Evolutionary conservation across 345 rosid species (phyloP), one percentile per base, ranked within the genome.

Genomic region (Streptanthus diversifolius): DNA sequence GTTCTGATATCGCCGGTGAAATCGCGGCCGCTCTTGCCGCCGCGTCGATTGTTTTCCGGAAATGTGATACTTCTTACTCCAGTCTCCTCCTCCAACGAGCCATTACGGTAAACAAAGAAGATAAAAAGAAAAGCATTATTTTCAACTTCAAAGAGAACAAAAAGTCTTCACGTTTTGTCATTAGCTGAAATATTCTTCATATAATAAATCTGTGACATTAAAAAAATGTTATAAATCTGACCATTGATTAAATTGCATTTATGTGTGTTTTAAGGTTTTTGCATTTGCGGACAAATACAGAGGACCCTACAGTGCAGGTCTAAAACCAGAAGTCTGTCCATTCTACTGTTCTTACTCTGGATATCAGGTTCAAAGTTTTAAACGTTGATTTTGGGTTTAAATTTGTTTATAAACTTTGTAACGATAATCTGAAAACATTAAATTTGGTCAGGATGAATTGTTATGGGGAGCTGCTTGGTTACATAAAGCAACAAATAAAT

Each of bases 381-480:
- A 58, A n/a, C 5, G 21, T 21, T 6, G 0, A 4, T 8, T 5
- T 14, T 40, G 0, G 40, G 2, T 8, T 14, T 63, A 24, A 36
- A 4, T 63, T 24, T 29, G 8, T 27, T 21, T 32, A 30, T 19
- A 17, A 14, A 5, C 0, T 29, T 7, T 4, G 15, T 6, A 41
- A 45, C 17, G 1, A 8, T 25, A 54, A 54, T 54, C 7, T 15
- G 1, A 8, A 41, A 43, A 44, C 19, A 5, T 22, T 17, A 11
- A 14, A 44, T 29, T 17, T 33, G 22, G 22, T 13, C 52, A 93
- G 95, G 98, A 89, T 82, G 98, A 90, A 65, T 79, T 93, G 69
- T 15, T 90, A 0, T 93, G 98, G 98, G 97, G 85, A 35, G 96
- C 98, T 55, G 78, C 91, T 45, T 93, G 98, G 98, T 58, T 93